Conservation (phyloP, 768 basidiomycete species). For the Psilocybe azurescens region DNA sequence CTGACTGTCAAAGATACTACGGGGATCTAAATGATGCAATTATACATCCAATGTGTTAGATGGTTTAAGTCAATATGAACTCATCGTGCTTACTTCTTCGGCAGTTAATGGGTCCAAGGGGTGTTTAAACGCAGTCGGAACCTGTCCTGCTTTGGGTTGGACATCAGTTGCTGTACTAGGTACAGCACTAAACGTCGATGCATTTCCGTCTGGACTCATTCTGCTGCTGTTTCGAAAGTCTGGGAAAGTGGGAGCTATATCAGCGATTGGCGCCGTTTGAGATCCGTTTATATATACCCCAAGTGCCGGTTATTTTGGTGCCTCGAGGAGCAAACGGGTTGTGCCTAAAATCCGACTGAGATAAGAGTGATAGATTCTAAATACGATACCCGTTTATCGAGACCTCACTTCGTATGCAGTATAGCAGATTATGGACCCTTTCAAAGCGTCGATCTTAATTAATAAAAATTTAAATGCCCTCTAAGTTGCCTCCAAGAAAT, state of each 20-base stretch:
- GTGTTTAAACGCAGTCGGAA: slow-evolving; percentile 40
- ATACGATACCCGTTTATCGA: background rate
- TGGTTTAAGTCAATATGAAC: background rate
- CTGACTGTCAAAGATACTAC: slow-evolving; percentile 66
- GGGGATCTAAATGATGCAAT: slow-evolving; percentile 53
- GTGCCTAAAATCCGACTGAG: slow-evolving; percentile 1
- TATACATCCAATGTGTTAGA: slow-evolving; percentile 4
- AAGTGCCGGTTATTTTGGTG: slow-evolving; percentile 10
- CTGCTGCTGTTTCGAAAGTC: background rate
- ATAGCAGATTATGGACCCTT: background rate
- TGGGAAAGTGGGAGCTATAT: slow-evolving; percentile 21
- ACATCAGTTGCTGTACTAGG: slow-evolving; percentile 23
- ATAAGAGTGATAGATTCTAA: slow-evolving; percentile 32
- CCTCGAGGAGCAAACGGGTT: slow-evolving; percentile 14
- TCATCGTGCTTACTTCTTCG: slow-evolving; percentile 54
- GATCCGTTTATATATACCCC: slow-evolving; percentile 20
- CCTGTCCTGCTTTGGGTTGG: slow-evolving; percentile 17
- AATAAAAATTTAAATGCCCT: too few species aligned
- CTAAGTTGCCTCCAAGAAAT: too few species aligned
- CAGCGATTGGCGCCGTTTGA: slow-evolving; percentile 22
- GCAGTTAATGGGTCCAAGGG: slow-evolving; percentile 69
- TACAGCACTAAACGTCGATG: slow-evolving; percentile 10
- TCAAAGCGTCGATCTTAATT: background rate
- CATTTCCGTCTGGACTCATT: slow-evolving; percentile 25
- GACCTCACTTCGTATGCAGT: background rate